These are phyloP conservation scores for Cenchrus fungigraminus DNA, from an alignment of 176 grass and related monocot species.

Conservation along the genomic window DNA sequence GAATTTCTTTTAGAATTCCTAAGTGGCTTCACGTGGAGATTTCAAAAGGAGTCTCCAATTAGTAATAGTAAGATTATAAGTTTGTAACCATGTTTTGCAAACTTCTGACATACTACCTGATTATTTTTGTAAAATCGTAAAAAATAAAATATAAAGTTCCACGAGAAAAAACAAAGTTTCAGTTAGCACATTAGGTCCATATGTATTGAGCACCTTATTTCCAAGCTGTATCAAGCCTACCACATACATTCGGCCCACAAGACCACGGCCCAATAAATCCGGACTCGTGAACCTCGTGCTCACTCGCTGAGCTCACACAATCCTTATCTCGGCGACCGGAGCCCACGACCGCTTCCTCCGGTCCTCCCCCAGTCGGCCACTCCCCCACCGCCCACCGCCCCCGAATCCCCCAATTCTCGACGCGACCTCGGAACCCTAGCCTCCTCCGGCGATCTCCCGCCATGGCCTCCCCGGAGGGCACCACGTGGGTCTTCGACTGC, in stretches of 20 bases:
- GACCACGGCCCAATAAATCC: background rate
- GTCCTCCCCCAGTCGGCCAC: background rate
- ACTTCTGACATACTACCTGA: too few species aligned
- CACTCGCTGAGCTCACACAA: background rate
- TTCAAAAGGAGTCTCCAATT: too few species aligned
- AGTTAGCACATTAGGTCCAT: too few species aligned
- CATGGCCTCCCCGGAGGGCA: conserved; percentile 77
- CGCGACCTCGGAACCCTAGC: conserved; percentile 41
- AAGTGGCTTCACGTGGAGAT: too few species aligned
- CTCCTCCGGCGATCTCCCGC: background rate
- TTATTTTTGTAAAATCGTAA: too few species aligned
- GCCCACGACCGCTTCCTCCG: conserved; percentile 31
- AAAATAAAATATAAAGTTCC: too few species aligned
- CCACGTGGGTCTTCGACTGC: conserved; percentile 77
- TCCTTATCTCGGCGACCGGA: conserved; percentile 47
- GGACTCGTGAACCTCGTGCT: conserved; percentile 49
- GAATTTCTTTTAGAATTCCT: too few species aligned
- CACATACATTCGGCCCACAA: background rate
- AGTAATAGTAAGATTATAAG: too few species aligned
- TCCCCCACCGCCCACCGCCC: background rate
- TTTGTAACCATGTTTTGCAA: too few species aligned
- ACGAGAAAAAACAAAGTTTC: too few species aligned
- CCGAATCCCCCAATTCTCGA: conserved; percentile 34
- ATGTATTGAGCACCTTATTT: too few species aligned
- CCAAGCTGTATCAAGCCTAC: background rate